phyloP scores from a whole-genome alignment of 306 rosid genomes.

The Fragaria vesca region DNA sequence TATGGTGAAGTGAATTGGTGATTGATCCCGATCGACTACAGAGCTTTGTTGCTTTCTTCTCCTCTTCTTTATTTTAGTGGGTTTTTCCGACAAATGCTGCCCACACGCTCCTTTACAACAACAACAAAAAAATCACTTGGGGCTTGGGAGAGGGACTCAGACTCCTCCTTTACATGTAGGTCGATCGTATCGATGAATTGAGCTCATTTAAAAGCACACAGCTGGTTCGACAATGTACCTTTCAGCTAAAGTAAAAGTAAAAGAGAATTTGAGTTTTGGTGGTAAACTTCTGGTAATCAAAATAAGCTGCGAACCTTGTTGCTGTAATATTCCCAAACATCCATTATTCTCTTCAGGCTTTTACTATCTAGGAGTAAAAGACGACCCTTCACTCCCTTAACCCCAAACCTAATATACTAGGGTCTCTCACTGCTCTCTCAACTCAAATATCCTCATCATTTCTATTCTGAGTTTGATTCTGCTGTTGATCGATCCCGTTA shows the following conservation, averaged over 20 bases:
- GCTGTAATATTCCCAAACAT: conserved; percentile 3
- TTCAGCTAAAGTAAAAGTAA: background rate
- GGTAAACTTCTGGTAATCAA: background rate
- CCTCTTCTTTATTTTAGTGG: conserved; percentile 7
- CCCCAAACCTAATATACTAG: background rate
- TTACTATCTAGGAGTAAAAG: background rate
- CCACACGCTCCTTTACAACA: background rate
- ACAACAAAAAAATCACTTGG: background rate
- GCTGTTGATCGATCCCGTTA: background rate
- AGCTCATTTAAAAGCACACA: background rate
- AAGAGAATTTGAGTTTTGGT: background rate
- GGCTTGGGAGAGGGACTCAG: background rate
- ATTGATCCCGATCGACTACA: too few species aligned
- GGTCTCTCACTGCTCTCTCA: background rate
- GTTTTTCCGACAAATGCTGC: conserved; percentile 9
- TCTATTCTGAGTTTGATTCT: background rate
- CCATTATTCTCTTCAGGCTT: background rate
- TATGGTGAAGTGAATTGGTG: background rate
- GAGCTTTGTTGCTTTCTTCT: conserved; percentile 1
- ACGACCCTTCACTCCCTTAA: background rate
- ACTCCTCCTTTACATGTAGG: background rate
- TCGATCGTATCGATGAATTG: background rate
- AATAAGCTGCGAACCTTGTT: background rate
- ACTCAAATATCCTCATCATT: background rate
- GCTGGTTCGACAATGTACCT: background rate